Percentiles rank a stretch among this genome's conserved stretches.
phyloP scores from a whole-genome alignment of 257 asterid genomes.

The Jacaranda mimosifolia region DNA sequence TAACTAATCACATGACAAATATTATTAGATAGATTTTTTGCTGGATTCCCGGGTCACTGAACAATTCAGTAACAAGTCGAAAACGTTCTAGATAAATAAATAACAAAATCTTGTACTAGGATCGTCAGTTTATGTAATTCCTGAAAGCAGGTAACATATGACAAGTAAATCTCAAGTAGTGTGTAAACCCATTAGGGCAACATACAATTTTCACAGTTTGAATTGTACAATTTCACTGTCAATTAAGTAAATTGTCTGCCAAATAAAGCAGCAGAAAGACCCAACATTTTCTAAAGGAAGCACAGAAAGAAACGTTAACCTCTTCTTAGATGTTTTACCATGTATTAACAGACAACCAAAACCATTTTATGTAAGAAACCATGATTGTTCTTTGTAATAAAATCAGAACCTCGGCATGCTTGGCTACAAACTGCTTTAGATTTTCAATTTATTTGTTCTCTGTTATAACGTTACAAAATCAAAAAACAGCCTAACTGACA shows the following conservation, averaged over 20 bases:
- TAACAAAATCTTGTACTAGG: background rate
- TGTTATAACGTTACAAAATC: constrained; percentile 44
- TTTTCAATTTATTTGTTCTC: constrained; percentile 41
- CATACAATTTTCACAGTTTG: no score
- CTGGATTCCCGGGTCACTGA: background rate
- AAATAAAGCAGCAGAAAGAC: background rate
- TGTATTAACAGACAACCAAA: background rate
- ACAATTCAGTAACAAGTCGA: background rate
- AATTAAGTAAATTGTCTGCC: background rate
- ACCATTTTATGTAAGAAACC: background rate
- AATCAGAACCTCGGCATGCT: background rate
- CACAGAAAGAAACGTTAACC: background rate
- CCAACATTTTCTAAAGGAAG: background rate
- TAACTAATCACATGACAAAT: no score
- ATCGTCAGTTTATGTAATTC: background rate
- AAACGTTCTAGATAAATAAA: background rate
- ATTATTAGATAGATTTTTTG: background rate
- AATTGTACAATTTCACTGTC: background rate
- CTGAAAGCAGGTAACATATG: background rate
- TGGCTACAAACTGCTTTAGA: constrained; percentile 34
- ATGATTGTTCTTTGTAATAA: background rate
- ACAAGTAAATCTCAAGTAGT: background rate
- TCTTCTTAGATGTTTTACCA: background rate
- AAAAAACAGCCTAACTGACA: constrained; percentile 39
- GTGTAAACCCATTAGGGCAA: background rate